Evolutionary conservation across 768 basidiomycete species (phyloP).

Genomic region (Cubamyces sp.): DNA sequence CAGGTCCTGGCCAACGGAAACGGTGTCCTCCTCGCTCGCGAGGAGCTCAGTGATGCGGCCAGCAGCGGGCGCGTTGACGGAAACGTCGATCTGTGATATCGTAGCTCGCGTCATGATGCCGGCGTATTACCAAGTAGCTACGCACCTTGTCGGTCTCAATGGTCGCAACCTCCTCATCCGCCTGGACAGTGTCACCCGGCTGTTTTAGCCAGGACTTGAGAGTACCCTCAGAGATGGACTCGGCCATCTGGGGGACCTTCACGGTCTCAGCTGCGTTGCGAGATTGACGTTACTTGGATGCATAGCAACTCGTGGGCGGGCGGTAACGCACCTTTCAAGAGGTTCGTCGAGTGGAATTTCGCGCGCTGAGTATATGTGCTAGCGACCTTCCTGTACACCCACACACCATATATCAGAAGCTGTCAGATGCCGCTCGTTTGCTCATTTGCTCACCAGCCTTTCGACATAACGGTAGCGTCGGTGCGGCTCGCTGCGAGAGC

Average conservation of each 20-base stretch:
- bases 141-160: conserved; percentile 98
- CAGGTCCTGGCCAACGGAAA: conserved; percentile 92
- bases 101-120: not conserved
- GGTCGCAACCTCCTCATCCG: conserved; percentile 95
- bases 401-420: not conserved
- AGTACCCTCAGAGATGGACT: conserved; percentile 97
- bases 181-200: conserved; percentile 87
- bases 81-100: conserved; percentile 83
- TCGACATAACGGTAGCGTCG: conserved; percentile 42
- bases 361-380: conserved; percentile 53
- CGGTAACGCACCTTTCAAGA: conserved; percentile 62
- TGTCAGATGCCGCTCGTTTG: no score
- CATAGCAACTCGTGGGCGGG: not conserved
- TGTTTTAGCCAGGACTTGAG: conserved; percentile 94
- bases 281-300: conserved; percentile 28
- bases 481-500: conserved; percentile 43
- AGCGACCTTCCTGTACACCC: conserved; percentile 47
- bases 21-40: conserved; percentile 91
- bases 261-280: conserved; percentile 73
- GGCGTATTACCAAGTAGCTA: not conserved
- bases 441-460: conserved; percentile 48
- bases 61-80: conserved; percentile 89
- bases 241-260: conserved; percentile 97
- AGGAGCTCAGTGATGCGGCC: conserved; percentile 88
- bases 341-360: conserved; percentile 70